A percentile compares a stretch with the other conserved stretches of the same genome.
Evolutionary conservation across 1,284 basidiomycete genomes (phyloP).

Genomic region (Gastroboletus turbinatus): DNA sequence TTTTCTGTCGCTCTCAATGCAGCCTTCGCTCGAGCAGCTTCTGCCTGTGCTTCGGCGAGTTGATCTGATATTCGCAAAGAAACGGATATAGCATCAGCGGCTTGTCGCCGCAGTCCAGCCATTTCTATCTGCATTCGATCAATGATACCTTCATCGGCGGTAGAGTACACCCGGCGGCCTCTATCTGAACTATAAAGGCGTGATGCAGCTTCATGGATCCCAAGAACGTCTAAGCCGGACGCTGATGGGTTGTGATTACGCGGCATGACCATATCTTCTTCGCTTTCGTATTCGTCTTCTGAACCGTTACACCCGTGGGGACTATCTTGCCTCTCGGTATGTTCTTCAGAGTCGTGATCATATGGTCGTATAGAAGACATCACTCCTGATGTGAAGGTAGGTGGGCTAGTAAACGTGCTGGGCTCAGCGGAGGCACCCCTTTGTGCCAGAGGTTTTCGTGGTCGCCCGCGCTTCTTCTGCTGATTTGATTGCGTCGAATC

Average conservation of each 20-base stretch:
- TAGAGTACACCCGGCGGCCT: slow-evolving; percentile 18
- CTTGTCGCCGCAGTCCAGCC: slow-evolving; percentile 57
- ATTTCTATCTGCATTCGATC: slow-evolving; percentile 65
- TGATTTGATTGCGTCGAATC: slow-evolving; percentile 19
- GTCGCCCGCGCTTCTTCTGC: slow-evolving; percentile 48
- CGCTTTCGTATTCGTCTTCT: slow-evolving; percentile 59
- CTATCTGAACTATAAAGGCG: slow-evolving; percentile 29
- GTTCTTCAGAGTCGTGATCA: slow-evolving; percentile 24
- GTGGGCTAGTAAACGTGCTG: slow-evolving; percentile 9
- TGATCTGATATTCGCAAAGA: slow-evolving; percentile 64
- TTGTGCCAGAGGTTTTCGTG: slow-evolving; percentile 38
- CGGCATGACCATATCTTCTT: slow-evolving; percentile 55
- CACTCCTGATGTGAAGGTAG: slow-evolving; percentile 3
- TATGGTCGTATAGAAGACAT: slow-evolving; percentile 20
- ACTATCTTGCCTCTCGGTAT: slow-evolving; percentile 35
- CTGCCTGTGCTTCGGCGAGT: slow-evolving; percentile 58
- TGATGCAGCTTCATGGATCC: slow-evolving; percentile 31
- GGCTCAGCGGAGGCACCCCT: slow-evolving; percentile 2
- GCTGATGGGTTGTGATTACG: slow-evolving; percentile 42
- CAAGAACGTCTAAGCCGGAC: slow-evolving; percentile 32
- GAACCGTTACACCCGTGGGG: slow-evolving; percentile 34
- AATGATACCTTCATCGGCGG: slow-evolving; percentile 41
- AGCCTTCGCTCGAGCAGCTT: slow-evolving; percentile 52
- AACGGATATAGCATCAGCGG: slow-evolving; percentile 61
- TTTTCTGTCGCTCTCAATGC: slow-evolving; percentile 53